phyloP scores from a whole-genome alignment of 1,284 basidiomycete genomes.

The Ganoderma sp. region DNA sequence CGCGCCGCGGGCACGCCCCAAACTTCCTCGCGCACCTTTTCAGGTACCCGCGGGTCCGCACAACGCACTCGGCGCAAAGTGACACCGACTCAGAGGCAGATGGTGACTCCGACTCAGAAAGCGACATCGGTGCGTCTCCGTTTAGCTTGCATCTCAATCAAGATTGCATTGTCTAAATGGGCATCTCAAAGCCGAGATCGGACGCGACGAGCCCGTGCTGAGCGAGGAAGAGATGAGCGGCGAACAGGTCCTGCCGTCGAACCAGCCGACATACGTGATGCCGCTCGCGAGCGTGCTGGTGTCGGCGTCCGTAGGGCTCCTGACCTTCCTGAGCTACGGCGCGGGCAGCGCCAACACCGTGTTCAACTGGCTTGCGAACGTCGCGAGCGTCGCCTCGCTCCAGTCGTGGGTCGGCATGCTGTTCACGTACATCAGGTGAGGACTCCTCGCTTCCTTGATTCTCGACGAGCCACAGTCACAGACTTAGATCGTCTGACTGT shows the following conservation, averaged over 20 bases:
- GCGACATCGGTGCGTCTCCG: slow-evolving; percentile 15
- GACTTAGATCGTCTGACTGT: no score
- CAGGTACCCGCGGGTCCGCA: slow-evolving; percentile 26
- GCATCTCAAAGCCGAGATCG: neutral
- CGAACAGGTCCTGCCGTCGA: slow-evolving; percentile 7
- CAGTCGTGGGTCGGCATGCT: slow-evolving; percentile 42
- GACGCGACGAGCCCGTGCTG: neutral
- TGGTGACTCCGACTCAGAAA: slow-evolving; percentile 16
- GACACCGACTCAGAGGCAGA: slow-evolving; percentile 18
- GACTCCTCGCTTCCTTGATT: neutral
- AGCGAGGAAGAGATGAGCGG: neutral
- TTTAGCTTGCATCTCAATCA: neutral
- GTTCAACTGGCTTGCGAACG: slow-evolving; percentile 38
- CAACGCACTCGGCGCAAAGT: slow-evolving; percentile 4
- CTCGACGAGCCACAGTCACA: no score
- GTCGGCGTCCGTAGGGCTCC: slow-evolving; percentile 35
- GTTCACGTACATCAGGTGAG: slow-evolving; percentile 41
- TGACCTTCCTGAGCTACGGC: slow-evolving; percentile 35
- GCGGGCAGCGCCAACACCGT: slow-evolving; percentile 27
- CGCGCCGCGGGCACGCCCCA: slow-evolving; percentile 50
- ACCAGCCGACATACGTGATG: slow-evolving; percentile 30
- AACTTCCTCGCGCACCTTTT: slow-evolving; percentile 40
- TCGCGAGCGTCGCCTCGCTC: slow-evolving; percentile 39
- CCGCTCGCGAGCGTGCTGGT: slow-evolving; percentile 37
- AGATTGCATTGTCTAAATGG: no score